Evolutionary conservation across 345 rosid genomes (phyloP).

Genomic region (Gossypium turneri): DNA sequence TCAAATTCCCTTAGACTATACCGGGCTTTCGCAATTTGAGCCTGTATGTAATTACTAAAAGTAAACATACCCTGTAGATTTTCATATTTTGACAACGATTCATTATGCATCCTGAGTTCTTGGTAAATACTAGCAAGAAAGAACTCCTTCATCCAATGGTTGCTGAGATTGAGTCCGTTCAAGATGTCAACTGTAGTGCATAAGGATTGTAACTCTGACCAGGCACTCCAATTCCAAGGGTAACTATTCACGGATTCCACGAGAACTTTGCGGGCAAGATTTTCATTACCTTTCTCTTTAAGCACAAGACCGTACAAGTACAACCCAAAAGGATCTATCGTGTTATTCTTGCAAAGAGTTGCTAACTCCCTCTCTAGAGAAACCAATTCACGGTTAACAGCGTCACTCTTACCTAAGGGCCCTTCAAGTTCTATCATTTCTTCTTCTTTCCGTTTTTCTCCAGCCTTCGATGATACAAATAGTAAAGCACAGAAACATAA

Average conservation of each 20-base stretch:
- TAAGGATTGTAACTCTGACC: conserved; percentile 85
- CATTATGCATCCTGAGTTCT: conserved; percentile 86
- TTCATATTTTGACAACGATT: conserved; percentile 71
- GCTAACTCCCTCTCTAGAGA: conserved; percentile 81
- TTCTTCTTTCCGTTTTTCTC: conserved; percentile 95
- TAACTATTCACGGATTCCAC: conserved; percentile 90
- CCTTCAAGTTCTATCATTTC: conserved; percentile 93
- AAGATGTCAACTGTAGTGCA: conserved; percentile 68
- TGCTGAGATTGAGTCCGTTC: conserved; percentile 64
- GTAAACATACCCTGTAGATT: conserved; percentile 66
- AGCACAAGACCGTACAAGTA: conserved; percentile 87
- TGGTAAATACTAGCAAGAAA: conserved; percentile 81
- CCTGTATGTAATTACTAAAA: conserved; percentile 83
- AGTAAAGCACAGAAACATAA: neutral
- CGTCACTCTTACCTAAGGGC: conserved; percentile 72
- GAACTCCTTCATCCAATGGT: conserved; percentile 98
- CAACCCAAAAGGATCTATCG: conserved; percentile 75
- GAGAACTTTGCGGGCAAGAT: conserved; percentile 63
- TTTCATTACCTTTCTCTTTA: conserved; percentile 81
- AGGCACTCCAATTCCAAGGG: conserved; percentile 99
- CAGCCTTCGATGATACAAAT: conserved; percentile 52
- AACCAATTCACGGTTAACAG: conserved; percentile 68
- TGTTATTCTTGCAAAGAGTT: conserved; percentile 59
- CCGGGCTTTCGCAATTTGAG: conserved; percentile 89
- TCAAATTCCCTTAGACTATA: conserved; percentile 92